A percentile compares a stretch with the other conserved stretches of the same genome.
These are phyloP conservation scores for Triglochin maritima DNA, from an alignment of 106 monocot genomes.

Conservation along the genomic window DNA sequence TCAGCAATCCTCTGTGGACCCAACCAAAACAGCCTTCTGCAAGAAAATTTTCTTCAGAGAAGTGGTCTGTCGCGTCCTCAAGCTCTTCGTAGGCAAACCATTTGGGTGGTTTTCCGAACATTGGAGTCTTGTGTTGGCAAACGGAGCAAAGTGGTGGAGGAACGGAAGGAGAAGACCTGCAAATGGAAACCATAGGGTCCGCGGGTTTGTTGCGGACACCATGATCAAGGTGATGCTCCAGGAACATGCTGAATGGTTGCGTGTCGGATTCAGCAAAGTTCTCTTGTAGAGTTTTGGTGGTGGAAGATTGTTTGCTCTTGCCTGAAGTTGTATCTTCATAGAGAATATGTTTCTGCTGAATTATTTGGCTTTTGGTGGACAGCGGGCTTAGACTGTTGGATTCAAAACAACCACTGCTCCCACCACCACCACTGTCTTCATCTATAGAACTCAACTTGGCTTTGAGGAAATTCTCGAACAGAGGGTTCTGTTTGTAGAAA, in stretches of 20 bases:
- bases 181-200: conserved; percentile 8
- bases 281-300: conserved; percentile 9
- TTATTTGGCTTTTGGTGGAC: not conserved
- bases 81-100: conserved; percentile 39
- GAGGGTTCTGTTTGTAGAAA: conserved; percentile 21
- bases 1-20: conserved; percentile 40
- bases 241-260: not conserved
- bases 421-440: not conserved
- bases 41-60: conserved; percentile 34
- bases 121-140: conserved; percentile 45
- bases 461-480: conserved; percentile 10
- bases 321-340: not conserved
- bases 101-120: conserved; percentile 44
- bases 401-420: not conserved
- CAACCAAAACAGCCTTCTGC: conserved; percentile 34
- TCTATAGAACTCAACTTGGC: conserved; percentile 6
- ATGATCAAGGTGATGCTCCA: not conserved
- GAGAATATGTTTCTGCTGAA: not conserved
- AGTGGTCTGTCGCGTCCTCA: conserved; percentile 35
- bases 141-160: conserved; percentile 50
- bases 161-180: conserved; percentile 18
- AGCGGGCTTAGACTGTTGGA: not conserved
- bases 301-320: not conserved
- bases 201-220: conserved; percentile 1
- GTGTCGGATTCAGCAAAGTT: conserved; percentile 13